Evolutionary conservation across 2,329 filamentous ascomycete species (phyloP).

Genomic region (Phaeomoniella chlamydospora): DNA sequence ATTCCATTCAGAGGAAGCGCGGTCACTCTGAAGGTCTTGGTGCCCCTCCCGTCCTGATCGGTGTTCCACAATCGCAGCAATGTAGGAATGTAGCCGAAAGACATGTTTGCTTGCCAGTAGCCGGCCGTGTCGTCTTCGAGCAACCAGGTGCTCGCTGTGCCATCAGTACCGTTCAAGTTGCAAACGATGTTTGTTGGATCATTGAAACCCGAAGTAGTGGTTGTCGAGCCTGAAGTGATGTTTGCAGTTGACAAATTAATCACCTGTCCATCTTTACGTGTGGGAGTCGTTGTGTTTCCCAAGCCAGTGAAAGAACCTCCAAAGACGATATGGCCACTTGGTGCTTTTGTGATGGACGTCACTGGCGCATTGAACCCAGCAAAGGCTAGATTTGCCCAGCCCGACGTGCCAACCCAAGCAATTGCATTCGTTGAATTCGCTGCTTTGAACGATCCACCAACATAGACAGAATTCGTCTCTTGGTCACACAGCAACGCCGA

Average conservation of each 20-base stretch:
- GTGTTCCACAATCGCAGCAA: slow-evolving; percentile 85
- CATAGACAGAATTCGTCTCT: slow-evolving; percentile 64
- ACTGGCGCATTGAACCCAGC: slow-evolving; percentile 90
- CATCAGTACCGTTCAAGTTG: slow-evolving; percentile 52
- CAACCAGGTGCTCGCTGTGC: slow-evolving; percentile 68
- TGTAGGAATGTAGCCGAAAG: slow-evolving; percentile 73
- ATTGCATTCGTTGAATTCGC: slow-evolving; percentile 81
- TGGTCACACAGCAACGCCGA: slow-evolving; percentile 71
- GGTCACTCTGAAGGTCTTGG: slow-evolving; percentile 75
- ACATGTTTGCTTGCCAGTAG: slow-evolving; percentile 70
- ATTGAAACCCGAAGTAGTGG: slow-evolving; percentile 43
- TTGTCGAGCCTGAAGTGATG: slow-evolving; percentile 45
- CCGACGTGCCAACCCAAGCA: slow-evolving; percentile 51
- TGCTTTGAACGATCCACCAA: slow-evolving; percentile 74
- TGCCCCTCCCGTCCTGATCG: slow-evolving; percentile 67
- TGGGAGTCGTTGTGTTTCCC: slow-evolving; percentile 30
- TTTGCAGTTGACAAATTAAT: slow-evolving; percentile 73
- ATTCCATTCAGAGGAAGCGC: slow-evolving; percentile 80
- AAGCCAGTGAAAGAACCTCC: slow-evolving; percentile 81
- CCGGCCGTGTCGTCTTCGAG: slow-evolving; percentile 61
- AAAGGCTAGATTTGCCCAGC: slow-evolving; percentile 75
- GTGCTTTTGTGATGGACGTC: slow-evolving; percentile 64
- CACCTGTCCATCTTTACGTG: slow-evolving; percentile 59
- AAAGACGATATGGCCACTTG: slow-evolving; percentile 78
- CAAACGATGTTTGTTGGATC: slow-evolving; percentile 76